A percentile compares a stretch with the other conserved stretches of the same genome.
Conservation (phyloP, 257 asterid genomes). For the Paulownia fortunei region DNA sequence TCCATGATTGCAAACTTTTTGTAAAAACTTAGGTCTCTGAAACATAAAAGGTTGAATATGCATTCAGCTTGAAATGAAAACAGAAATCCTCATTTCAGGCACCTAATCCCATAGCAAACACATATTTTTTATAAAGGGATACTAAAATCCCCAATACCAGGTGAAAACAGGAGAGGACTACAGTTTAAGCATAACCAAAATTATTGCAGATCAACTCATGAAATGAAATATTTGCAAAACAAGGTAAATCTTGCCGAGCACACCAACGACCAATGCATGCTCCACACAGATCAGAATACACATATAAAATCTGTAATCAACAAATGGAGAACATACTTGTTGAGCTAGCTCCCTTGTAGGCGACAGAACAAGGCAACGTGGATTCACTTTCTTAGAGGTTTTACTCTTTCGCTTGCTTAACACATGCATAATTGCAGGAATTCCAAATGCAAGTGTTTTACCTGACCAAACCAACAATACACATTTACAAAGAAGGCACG, state of each 20-base stretch:
- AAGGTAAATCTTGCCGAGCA: not conserved
- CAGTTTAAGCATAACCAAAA: not conserved
- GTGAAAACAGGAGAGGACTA: not conserved
- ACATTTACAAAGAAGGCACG: not conserved
- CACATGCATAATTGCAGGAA: slow-evolving; percentile 91
- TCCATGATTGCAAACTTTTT: not conserved
- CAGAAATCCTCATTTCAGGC: not conserved
- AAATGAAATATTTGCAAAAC: not conserved
- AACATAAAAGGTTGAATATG: not conserved
- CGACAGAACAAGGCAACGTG: slow-evolving; percentile 82
- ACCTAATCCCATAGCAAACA: not conserved
- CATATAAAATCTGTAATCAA: not conserved
- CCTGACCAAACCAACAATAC: slow-evolving; percentile 54
- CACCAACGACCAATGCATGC: not conserved
- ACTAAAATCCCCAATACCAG: not conserved
- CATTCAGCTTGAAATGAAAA: slow-evolving; percentile 11
- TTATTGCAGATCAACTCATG: not conserved
- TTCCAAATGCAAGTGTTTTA: slow-evolving; percentile 92
- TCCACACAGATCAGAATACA: not conserved
- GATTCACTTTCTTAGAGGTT: slow-evolving; percentile 57
- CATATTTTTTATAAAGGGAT: not conserved
- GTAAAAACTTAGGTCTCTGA: not conserved
- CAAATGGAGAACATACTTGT: slow-evolving; percentile 64
- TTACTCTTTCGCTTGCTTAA: slow-evolving; percentile 56
- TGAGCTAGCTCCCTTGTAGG: slow-evolving; percentile 99